Base-by-base conservation (phyloP, 2,329 filamentous ascomycete genomes). In the Ilyonectria robusta region DNA sequence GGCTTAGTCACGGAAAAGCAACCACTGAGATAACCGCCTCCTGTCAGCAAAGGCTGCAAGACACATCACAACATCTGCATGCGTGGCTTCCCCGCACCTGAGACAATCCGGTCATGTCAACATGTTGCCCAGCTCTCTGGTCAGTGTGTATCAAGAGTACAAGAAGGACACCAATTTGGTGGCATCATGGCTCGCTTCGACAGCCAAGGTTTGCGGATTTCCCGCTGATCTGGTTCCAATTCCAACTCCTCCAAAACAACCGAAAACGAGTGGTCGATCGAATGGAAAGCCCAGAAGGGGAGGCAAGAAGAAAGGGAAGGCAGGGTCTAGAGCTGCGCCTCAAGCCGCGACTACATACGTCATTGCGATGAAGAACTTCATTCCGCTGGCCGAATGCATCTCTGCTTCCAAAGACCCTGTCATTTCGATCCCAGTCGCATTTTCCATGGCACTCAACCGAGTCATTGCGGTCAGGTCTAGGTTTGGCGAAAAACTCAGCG, bases 141-240 rank as follows among this genome's bases (percentile, higher is more conserved):
- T 70, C 37, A 77, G 79, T 59, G 74, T 73, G 1, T 84, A 84
- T 65, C 75, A 75, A 21, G 76, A 78, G 61, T 84, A 84, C 71
- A 84, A 83, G 65, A 64, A 78, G n/a, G 82, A 84, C 60, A 82
- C 79, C 0, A 72, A 83, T 42, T 74, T 77, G 2, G 76, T 85
- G 10, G 81, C 80, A 1, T 71, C 76, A 35, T 85, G 82, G 83
- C 80, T 84, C 8, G 81, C 80, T 2, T 79, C 78, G 2, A 84
- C 81, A 1, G 83, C 82, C 44, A 80, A 76, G 56, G 67, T 72
- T 3, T 72, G 71, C 46, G 81, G 81, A 4, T 83, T 76, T 53
- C 50, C 76, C 10, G 15, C 70, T 4, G 69, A 76, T 37, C 62
- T 76, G 10, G 68, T 75, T 11, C 48, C 44, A 0, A 19, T 35